Evolutionary conservation across 2,329 filamentous ascomycete genomes (phyloP).

Genomic region (Diaporthe citrichinensis): DNA sequence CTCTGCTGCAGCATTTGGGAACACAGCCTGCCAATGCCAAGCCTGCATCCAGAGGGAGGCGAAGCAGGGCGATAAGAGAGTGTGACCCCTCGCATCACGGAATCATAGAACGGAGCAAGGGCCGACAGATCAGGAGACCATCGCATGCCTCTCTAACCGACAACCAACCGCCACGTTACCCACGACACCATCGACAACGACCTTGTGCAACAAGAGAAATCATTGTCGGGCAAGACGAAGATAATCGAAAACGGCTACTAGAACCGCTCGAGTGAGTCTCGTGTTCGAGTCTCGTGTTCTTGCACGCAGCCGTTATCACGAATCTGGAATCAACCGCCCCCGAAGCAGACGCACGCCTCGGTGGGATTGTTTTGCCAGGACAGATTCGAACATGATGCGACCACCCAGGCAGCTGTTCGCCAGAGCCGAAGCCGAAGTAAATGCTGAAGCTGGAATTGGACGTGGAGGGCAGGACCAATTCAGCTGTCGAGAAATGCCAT

Average conservation of each 20-base stretch:
- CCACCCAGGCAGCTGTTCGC: neutral
- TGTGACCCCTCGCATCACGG: neutral
- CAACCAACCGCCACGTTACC: too few species aligned
- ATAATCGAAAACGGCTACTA: neutral
- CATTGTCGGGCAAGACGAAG: neutral
- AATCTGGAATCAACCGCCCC: neutral
- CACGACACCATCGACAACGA: neutral
- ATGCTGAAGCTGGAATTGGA: neutral
- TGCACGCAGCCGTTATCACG: neutral
- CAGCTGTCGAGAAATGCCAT: neutral
- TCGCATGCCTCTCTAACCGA: neutral
- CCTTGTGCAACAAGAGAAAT: neutral
- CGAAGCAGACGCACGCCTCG: neutral
- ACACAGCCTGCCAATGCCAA: conserved; percentile 3
- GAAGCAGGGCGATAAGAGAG: neutral
- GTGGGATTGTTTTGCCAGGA: neutral
- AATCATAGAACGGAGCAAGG: neutral
- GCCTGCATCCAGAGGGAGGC: neutral
- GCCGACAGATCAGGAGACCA: neutral
- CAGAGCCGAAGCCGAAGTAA: neutral
- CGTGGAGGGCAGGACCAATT: neutral
- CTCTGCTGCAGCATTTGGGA: neutral
- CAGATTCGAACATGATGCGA: neutral
- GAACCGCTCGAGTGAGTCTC: neutral
- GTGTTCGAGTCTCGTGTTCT: neutral